These are phyloP conservation scores for Eucalyptus erythrocorys DNA, from an alignment of 345 rosid species.

Conservation along the genomic window DNA sequence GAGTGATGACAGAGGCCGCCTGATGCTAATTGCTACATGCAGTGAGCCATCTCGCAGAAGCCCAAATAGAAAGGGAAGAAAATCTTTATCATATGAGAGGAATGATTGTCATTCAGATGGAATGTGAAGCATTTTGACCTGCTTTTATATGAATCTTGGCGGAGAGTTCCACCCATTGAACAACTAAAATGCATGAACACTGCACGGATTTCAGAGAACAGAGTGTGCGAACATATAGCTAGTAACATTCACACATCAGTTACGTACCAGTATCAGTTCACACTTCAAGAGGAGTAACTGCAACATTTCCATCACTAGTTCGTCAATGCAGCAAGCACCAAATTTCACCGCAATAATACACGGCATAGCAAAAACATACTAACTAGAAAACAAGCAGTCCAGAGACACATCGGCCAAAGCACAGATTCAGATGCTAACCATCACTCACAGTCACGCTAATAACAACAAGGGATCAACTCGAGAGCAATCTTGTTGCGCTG, in stretches of 20 bases:
- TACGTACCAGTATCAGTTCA: neutral
- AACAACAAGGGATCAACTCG: too few species aligned
- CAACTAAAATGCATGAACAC: neutral
- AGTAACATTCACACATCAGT: neutral
- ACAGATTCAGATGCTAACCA: too few species aligned
- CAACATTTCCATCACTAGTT: neutral
- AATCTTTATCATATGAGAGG: neutral
- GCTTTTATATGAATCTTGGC: neutral
- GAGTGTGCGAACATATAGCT: neutral
- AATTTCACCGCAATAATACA: neutral
- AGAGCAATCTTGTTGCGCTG: too few species aligned
- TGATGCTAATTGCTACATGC: neutral
- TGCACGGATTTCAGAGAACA: too few species aligned
- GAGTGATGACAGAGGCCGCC: neutral
- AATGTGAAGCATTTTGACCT: neutral
- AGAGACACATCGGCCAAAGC: too few species aligned
- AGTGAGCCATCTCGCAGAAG: neutral
- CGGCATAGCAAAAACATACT: neutral
- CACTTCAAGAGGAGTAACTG: neutral
- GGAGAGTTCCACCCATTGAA: neutral
- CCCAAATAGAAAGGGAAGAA: neutral
- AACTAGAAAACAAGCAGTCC: neutral
- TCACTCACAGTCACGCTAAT: too few species aligned
- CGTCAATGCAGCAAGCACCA: neutral
- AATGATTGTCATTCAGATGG: neutral